Base-by-base conservation (phyloP, 2,329 filamentous ascomycete species). In the Alternaria tenuissima region DNA sequence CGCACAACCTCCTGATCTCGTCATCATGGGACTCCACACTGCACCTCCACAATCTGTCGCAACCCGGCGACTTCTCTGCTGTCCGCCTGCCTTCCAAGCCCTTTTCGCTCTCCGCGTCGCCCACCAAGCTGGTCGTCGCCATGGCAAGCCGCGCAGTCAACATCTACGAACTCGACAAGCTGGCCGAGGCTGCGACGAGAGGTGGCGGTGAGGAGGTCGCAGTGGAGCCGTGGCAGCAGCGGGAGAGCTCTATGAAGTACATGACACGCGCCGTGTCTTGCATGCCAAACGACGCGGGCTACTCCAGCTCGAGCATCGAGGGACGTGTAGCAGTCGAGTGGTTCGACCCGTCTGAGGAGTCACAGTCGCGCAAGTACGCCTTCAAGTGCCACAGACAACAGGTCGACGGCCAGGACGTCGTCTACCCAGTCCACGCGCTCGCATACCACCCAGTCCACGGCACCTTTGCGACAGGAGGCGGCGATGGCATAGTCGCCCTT, bases 351-450 rank as follows among this genome's bases (percentile, higher is more conserved):
- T 92, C 89, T 5, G 84, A 88, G 42, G 91, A 94, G 78, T 94
- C 91, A 4, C 94, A 98, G 81, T 90, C 91, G 39, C 88, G 94
- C 67, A 98, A 97, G 79, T 99, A 98, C 78, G 95, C 95, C 14
- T 99, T 99, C 87, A 99, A 99, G 80, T 99, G 95, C 80, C 95
- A 99, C 80, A 88, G 95, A 5, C 92, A 96, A 78, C 85, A 88
- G 1, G 80, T 87, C 2, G 85, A 89, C 41, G 88, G 88, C 51
- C 88, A 86, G 28, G 94, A 97, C 72, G 86, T 97, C 5, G 92
- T 97, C 3, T 97, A 94, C 73, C 94, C 94, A 0, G 94, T 97
- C 68, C 95, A 97, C 75, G 91, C 93, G 3, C 85, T 97, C 7
- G 88, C 92, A 1, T 97, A 96, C 81, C 93, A 97, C 78, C 92